Percentiles rank a stretch among this genome's conserved stretches.
phyloP scores from a whole-genome alignment of 2,329 filamentous ascomycete genomes.

The Cryphonectria nitschkei region DNA sequence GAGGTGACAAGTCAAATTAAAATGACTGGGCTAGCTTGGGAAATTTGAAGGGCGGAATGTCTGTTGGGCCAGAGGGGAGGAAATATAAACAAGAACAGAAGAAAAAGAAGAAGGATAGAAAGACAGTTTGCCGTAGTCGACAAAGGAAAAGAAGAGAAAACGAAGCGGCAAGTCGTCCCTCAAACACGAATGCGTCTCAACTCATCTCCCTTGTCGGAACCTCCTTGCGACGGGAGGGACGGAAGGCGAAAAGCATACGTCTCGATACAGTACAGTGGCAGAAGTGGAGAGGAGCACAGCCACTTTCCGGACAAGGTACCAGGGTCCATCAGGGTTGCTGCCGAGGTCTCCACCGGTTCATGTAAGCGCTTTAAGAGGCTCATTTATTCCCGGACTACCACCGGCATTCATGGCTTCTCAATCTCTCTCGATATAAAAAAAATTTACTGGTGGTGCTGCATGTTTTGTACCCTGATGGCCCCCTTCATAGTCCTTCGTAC shows the following conservation, averaged over 20 bases:
- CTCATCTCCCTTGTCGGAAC: slow-evolving; percentile 1
- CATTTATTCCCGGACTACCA: background rate
- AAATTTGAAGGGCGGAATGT: background rate
- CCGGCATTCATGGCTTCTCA: background rate
- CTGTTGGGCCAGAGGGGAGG: too few relatives aligned
- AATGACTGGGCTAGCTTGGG: background rate
- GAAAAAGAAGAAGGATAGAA: background rate
- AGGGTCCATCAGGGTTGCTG: background rate
- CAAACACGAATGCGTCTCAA: slow-evolving; percentile 20
- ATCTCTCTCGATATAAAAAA: too few relatives aligned
- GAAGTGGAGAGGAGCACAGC: background rate
- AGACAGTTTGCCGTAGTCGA: background rate
- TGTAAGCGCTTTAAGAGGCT: slow-evolving; percentile 2
- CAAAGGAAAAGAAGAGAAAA: background rate
- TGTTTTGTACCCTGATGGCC: background rate
- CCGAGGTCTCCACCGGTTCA: background rate
- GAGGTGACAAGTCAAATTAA: background rate
- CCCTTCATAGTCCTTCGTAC: slow-evolving; percentile 2
- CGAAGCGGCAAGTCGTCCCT: background rate
- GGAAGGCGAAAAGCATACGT: background rate
- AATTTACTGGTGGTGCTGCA: background rate
- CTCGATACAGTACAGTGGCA: background rate
- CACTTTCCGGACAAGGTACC: background rate
- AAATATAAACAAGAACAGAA: background rate
- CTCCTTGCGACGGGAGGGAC: background rate